Evolutionary conservation across 208 protist species (phyloP).

Genomic region (Wallacemonas sp.): DNA sequence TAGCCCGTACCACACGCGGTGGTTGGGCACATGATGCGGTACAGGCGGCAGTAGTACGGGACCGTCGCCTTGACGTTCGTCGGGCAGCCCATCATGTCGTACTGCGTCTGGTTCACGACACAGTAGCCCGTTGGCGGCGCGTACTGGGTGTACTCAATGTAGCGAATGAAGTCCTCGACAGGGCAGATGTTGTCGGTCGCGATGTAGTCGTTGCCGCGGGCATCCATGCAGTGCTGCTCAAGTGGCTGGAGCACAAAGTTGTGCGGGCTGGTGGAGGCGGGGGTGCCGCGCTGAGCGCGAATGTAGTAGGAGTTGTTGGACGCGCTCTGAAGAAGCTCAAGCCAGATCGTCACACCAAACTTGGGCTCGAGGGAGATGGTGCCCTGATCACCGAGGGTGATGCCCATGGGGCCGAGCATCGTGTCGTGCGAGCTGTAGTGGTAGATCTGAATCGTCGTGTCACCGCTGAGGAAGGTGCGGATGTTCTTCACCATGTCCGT

Average conservation of each 20-base stretch:
- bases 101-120: constrained; percentile 27
- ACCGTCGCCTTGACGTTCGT: not conserved
- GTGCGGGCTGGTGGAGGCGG: constrained; percentile 4
- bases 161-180: constrained; percentile 35
- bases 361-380: constrained; percentile 5
- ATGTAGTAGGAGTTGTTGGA: constrained; percentile 23
- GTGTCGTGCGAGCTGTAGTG: constrained; percentile 29
- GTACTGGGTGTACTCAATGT: constrained; percentile 33
- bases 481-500: constrained; percentile 36
- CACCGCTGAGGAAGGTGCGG: constrained; percentile 18
- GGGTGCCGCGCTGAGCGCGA: constrained; percentile 9
- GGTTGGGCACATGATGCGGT: constrained; percentile 31
- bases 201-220: constrained; percentile 21
- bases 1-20: constrained; percentile 25
- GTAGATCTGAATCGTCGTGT: constrained; percentile 12
- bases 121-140: constrained; percentile 17
- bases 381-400: constrained; percentile 23
- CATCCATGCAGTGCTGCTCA: constrained; percentile 30
- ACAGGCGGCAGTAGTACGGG: constrained; percentile 21
- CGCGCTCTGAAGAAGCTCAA: constrained; percentile 28
- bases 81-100: constrained; percentile 23
- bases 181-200: constrained; percentile 38
- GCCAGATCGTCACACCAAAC: constrained; percentile 12
- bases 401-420: constrained; percentile 24
- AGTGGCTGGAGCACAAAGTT: constrained; percentile 2